Base-by-base conservation (phyloP, 257 asterid genomes). In the Solanum clarkiae region DNA sequence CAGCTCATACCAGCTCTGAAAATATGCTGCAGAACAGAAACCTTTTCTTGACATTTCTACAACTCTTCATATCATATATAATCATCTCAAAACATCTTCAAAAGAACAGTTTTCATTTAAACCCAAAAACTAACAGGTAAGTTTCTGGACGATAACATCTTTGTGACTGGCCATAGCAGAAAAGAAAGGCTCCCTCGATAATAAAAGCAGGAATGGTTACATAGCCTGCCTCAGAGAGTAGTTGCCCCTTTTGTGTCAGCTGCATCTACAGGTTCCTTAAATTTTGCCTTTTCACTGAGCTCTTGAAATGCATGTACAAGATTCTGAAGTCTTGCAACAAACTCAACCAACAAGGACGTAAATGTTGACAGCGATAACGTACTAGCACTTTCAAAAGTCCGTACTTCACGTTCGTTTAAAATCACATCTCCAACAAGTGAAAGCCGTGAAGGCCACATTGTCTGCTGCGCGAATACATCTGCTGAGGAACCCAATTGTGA, bases 321-420 rank as follows among this genome's bases (percentile, higher is more conserved):
- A 88, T 97, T 97, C 88, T 97, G 98, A 86, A 97, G 98, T 88
- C 98, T 90, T 10, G 99, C 99, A 7, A 97, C 98, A 26, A 97
- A 94, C 87, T 97, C 99, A 70, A 97, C 93, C 93, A 95, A 82
- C 88, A 93, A 84, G 68, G 97, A 95, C 49, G 98, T 93, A 85
- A 92, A 95, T 3, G 96, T 97, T 6, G 98, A 87, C 49, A 97
- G 91, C n/a, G 98, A 97, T 84, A 97, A 82, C 0, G 98, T 97
- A 56, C 98, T 95, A 0, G 98, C 99, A 77, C 99, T 97, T 88
- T 95, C 98, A 24, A 89, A 93, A 0, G 98, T 97, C 85, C 94
- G 81, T 6, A 90, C 98, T 87, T 97, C 98, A 5, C 97, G 94
- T 85, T 95, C 98, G 7, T 97, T 97, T 4, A 93, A 86, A 62